A percentile compares a stretch with the other conserved stretches of the same genome.
Conservation (phyloP, 2,329 filamentous ascomycete species). For the Phialophora expanda region DNA sequence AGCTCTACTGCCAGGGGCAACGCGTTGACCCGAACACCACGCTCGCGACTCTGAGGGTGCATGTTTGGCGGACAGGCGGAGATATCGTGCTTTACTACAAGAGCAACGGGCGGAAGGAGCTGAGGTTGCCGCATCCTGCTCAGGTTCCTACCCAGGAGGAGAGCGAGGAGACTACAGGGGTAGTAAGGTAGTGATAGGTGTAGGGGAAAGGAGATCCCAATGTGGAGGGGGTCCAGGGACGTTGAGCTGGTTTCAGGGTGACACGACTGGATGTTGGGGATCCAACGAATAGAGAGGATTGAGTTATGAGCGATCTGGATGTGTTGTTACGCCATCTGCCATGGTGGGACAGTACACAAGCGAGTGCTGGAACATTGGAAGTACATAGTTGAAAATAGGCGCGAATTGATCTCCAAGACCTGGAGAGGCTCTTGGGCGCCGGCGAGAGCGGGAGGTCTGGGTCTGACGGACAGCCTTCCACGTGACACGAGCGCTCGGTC, state of each 20-base stretch:
- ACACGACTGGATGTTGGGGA: neutral
- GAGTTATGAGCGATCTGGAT: neutral
- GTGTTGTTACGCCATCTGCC: neutral
- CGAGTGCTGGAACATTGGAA: neutral
- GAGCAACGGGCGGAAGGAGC: slow-evolving; percentile 77
- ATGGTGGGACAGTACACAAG: neutral
- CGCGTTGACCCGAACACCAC: slow-evolving; percentile 80
- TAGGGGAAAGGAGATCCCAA: neutral
- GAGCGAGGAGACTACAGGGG: slow-evolving; percentile 35
- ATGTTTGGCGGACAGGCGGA: slow-evolving; percentile 93
- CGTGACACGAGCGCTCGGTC: slow-evolving; percentile 2
- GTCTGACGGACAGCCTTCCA: neutral
- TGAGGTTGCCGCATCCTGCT: slow-evolving; percentile 40
- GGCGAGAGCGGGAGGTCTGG: too few species aligned
- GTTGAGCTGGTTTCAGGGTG: too few species aligned
- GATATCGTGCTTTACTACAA: slow-evolving; percentile 93
- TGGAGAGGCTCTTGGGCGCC: too few species aligned
- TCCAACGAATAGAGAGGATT: neutral
- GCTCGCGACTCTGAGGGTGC: slow-evolving; percentile 86
- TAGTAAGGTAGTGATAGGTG: slow-evolving; percentile 24
- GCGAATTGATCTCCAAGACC: neutral
- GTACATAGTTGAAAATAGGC: neutral
- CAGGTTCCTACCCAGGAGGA: slow-evolving; percentile 36
- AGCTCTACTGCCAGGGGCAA: slow-evolving; percentile 85
- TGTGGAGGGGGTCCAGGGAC: neutral